Evolutionary conservation across 345 rosid genomes (phyloP).

Genomic region (Salix arbutifolia): DNA sequence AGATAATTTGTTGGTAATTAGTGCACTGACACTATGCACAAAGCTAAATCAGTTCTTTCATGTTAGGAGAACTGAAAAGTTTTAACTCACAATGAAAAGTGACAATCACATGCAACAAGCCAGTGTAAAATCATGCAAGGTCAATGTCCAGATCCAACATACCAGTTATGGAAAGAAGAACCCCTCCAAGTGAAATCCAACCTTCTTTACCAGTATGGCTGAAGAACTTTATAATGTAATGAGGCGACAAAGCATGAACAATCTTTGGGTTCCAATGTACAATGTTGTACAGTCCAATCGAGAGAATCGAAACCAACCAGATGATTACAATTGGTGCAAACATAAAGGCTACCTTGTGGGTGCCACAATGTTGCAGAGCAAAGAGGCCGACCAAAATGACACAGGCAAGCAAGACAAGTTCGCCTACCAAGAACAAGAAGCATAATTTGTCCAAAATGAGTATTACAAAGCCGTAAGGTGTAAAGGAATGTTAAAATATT

Average conservation of each 20-base stretch:
- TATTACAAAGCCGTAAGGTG: not conserved
- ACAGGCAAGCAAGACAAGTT: slow-evolving; percentile 62
- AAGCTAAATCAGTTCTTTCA: not conserved
- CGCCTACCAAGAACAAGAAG: slow-evolving; percentile 40
- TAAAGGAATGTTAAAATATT: slow-evolving; percentile 3
- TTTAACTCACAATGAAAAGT: not conserved
- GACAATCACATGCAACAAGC: not conserved
- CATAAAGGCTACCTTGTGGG: slow-evolving; percentile 79
- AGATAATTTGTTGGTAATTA: slow-evolving; percentile 5
- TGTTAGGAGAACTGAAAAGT: not conserved
- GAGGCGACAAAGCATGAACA: slow-evolving; percentile 66
- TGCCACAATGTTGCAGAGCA: slow-evolving; percentile 93
- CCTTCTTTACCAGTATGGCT: slow-evolving; percentile 65
- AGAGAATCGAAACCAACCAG: slow-evolving; percentile 73
- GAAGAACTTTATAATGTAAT: slow-evolving; percentile 71
- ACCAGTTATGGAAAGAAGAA: slow-evolving; percentile 87
- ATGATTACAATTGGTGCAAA: slow-evolving; percentile 82
- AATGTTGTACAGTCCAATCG: slow-evolving; percentile 70
- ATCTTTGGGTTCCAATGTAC: slow-evolving; percentile 76
- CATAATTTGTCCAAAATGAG: slow-evolving; percentile 9
- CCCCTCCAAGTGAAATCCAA: slow-evolving; percentile 95
- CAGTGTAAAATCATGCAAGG: not conserved
- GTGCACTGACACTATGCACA: not conserved
- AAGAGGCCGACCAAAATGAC: slow-evolving; percentile 85
- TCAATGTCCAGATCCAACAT: slow-evolving; percentile 26